Conservation (phyloP, 129 eudicot species). For the Helianthus annuus region DNA sequence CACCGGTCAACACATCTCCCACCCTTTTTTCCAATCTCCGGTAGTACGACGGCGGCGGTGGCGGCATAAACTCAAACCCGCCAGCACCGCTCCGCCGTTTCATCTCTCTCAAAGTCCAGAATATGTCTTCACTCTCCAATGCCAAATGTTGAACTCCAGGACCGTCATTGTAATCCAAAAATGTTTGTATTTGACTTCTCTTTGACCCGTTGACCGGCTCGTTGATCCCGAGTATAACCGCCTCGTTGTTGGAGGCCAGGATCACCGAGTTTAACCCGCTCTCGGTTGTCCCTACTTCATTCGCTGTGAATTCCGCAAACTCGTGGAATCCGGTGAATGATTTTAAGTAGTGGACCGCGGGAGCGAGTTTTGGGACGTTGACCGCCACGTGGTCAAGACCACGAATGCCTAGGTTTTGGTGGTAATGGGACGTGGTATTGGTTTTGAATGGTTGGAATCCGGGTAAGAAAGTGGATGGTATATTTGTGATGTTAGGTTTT, state of each 20-base stretch:
- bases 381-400: slow-evolving; percentile 82
- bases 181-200: slow-evolving; percentile 93
- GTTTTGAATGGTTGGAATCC: slow-evolving; percentile 50
- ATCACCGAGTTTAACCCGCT: slow-evolving; percentile 81
- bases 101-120: slow-evolving; percentile 84
- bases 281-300: slow-evolving; percentile 83
- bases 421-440: slow-evolving; percentile 16
- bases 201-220: slow-evolving; percentile 82
- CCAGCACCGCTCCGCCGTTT: slow-evolving; percentile 59
- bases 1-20: slow-evolving; percentile 71
- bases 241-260: slow-evolving; percentile 65
- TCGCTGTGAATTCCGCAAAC: slow-evolving; percentile 68
- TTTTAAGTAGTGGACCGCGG: slow-evolving; percentile 65
- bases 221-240: slow-evolving; percentile 62
- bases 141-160: slow-evolving; percentile 95
- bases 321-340: slow-evolving; percentile 81
- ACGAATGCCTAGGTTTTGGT: slow-evolving; percentile 55
- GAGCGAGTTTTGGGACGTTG: slow-evolving; percentile 63
- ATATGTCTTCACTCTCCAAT: slow-evolving; percentile 64
- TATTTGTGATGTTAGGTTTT: background rate
- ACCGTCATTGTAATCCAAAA: slow-evolving; percentile 89
- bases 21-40: slow-evolving; percentile 61
- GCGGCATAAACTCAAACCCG: slow-evolving; percentile 96
- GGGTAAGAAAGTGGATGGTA: slow-evolving; percentile 42
- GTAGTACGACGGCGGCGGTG: slow-evolving; percentile 82